These are phyloP conservation scores for Ascochyta pisi DNA, from an alignment of 2,329 filamentous ascomycete genomes.

Conservation along the genomic window DNA sequence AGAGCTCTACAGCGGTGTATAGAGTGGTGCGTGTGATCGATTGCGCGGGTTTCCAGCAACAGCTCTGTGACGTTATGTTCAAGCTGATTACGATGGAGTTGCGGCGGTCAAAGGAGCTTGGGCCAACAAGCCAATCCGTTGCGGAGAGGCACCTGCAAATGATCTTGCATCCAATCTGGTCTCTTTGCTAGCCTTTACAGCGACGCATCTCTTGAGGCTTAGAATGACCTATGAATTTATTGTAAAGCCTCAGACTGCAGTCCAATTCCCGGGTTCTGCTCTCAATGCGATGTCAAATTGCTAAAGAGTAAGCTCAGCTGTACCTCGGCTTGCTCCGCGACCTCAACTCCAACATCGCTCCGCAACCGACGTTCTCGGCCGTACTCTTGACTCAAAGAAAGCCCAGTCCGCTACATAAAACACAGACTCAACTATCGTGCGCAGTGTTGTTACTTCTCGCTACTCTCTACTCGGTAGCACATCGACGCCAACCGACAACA, in stretches of 20 bases:
- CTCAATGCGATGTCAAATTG: background rate
- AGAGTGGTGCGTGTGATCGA: constrained; percentile 2
- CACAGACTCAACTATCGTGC: background rate
- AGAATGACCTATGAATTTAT: background rate
- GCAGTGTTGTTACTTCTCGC: too few relatives aligned
- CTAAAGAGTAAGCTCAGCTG: constrained; percentile 20
- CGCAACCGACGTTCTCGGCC: constrained; percentile 25
- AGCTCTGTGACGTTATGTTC: constrained; percentile 29
- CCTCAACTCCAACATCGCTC: constrained; percentile 9
- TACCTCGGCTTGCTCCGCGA: constrained; percentile 31
- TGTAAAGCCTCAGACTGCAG: background rate
- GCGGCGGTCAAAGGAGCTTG: constrained; percentile 7
- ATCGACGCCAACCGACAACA: background rate
- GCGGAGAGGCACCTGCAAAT: constrained; percentile 4
- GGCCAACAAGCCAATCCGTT: background rate
- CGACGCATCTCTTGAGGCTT: background rate
- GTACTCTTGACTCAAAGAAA: constrained; percentile 28
- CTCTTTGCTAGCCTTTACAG: background rate
- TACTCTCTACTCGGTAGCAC: background rate
- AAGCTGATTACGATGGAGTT: constrained; percentile 26
- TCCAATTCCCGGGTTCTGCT: background rate
- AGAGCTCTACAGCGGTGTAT: background rate
- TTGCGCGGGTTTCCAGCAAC: constrained; percentile 1
- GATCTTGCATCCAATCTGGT: background rate
- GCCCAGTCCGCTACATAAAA: constrained; percentile 15